Evolutionary conservation across 2,329 filamentous ascomycete genomes (phyloP), one percentile per base, ranked within the genome.

Genomic region (Fusarium musae): DNA sequence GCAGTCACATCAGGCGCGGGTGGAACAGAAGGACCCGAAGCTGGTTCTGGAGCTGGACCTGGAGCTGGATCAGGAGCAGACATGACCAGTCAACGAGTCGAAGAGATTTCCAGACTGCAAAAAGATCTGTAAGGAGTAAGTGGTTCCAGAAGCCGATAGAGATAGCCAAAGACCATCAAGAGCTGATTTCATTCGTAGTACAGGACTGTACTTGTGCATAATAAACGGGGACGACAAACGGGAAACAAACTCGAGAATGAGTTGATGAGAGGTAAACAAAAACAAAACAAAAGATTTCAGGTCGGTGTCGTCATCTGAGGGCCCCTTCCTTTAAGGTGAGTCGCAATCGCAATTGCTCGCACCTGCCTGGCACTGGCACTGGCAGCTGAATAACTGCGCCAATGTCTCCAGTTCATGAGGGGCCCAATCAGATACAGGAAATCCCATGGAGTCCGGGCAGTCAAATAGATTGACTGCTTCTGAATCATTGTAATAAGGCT

Each of bases 1-100:
- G 28, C 50, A 49, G 71, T 64, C 46, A 69, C 60, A 19, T 62
- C 59, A 36, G 46, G 34, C 4, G 50, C 54, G 6, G 59, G 66
- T 28, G 63, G 47, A 57, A 64, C 19, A 37, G n/a, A 52, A 32
- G 44, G 19, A 37, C 32, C 52, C 23, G 42, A 12, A 30, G 26
- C 47, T 34, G 47, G 34, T 9, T 9, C 15, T 0, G 34, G 26
- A 37, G 16, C 36, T 17, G 36, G 34, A 3, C 15, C 34, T 9
- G 34, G 34, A 36, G 34, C 34, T 36, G 34, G 34, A 16, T 36
- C 34, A 36, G 34, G 34, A 6, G 19, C 44, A 59, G 61, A 53
- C 60, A 70, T 73, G 43, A 12, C n/a, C 5, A 30, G 21, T 28
- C 26, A 21, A 15, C 54, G 36, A 28, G n/a, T 5, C 6, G 15